phyloP scores from a whole-genome alignment of 2,329 filamentous ascomycete species.

The Phyllosticta ampelicida region DNA sequence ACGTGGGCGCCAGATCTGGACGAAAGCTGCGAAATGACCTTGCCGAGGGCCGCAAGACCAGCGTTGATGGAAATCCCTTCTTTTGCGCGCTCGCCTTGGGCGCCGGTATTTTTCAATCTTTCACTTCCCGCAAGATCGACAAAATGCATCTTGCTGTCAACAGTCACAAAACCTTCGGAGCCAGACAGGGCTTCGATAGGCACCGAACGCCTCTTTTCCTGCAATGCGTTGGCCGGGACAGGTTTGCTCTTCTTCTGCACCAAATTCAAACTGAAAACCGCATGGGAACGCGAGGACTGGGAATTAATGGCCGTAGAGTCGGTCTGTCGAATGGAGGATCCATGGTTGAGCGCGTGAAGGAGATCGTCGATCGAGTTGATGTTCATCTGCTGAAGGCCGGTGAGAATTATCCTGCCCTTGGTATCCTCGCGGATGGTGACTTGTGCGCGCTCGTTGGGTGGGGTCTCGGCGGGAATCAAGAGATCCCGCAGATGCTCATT shows the following conservation, averaged over 20 bases:
- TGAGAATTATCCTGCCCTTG: conserved; percentile 89
- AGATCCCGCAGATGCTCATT: conserved; percentile 93
- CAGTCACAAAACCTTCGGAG: conserved; percentile 60
- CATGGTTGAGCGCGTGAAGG: conserved; percentile 79
- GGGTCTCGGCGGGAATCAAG: conserved; percentile 64
- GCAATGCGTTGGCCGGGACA: conserved; percentile 35
- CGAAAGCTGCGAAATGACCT: conserved; percentile 96
- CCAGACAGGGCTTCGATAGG: conserved; percentile 67
- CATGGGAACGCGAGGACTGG: conserved; percentile 93
- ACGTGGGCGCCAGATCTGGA: conserved; percentile 83
- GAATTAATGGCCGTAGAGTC: conserved; percentile 96
- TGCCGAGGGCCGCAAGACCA: conserved; percentile 85
- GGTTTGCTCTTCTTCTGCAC: conserved; percentile 65
- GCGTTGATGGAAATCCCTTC: conserved; percentile 98
- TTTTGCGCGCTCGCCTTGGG: conserved; percentile 84
- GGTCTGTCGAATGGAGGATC: conserved; percentile 88
- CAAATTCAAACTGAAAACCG: conserved; percentile 91
- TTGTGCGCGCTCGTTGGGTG: conserved; percentile 56
- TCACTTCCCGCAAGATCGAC: conserved; percentile 97
- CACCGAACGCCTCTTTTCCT: conserved; percentile 79
- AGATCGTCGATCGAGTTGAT: conserved; percentile 90
- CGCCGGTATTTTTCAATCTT: conserved; percentile 90
- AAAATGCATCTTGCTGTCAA: conserved; percentile 97
- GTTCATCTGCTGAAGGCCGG: conserved; percentile 75
- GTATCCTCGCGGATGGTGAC: conserved; percentile 92